Conservation (phyloP, 2,329 filamentous ascomycete genomes). For the Cladophialophora psammophila region DNA sequence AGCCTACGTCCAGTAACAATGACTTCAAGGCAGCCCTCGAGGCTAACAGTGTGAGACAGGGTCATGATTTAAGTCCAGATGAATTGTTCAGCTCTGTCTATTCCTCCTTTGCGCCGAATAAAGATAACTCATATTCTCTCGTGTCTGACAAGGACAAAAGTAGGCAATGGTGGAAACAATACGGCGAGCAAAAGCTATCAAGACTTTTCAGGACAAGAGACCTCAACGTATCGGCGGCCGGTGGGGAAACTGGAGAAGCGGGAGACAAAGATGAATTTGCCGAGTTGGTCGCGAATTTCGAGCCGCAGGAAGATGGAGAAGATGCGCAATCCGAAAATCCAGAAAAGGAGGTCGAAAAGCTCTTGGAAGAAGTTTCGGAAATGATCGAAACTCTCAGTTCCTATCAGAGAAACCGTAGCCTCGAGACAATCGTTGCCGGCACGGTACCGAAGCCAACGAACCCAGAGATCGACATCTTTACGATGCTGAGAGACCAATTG, state of each 20-base stretch:
- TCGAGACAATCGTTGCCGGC: slow-evolving; percentile 48
- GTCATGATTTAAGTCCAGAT: slow-evolving; percentile 13
- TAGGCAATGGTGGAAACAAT: slow-evolving; percentile 56
- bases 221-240: not conserved
- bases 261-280: slow-evolving; percentile 48
- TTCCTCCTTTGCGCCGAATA: slow-evolving; percentile 58
- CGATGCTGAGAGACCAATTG: slow-evolving; percentile 77
- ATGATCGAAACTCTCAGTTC: slow-evolving; percentile 68
- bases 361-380: slow-evolving; percentile 66
- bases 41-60: slow-evolving; percentile 25
- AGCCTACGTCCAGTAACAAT: slow-evolving; percentile 9
- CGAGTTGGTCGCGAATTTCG: slow-evolving; percentile 53
- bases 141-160: slow-evolving; percentile 53
- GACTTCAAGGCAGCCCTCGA: slow-evolving; percentile 26
- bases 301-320: slow-evolving; percentile 46
- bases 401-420: slow-evolving; percentile 67
- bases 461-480: slow-evolving; percentile 68
- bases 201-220: slow-evolving; percentile 26
- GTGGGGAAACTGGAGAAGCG: slow-evolving; percentile 39
- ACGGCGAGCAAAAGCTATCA: slow-evolving; percentile 49
- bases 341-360: slow-evolving; percentile 57
- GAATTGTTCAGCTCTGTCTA: slow-evolving; percentile 53
- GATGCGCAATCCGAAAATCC: slow-evolving; percentile 44
- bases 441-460: slow-evolving; percentile 61
- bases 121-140: slow-evolving; percentile 54